Conservation (phyloP, 176 grass and related monocot genomes). For the Triticum timopheevii region DNA sequence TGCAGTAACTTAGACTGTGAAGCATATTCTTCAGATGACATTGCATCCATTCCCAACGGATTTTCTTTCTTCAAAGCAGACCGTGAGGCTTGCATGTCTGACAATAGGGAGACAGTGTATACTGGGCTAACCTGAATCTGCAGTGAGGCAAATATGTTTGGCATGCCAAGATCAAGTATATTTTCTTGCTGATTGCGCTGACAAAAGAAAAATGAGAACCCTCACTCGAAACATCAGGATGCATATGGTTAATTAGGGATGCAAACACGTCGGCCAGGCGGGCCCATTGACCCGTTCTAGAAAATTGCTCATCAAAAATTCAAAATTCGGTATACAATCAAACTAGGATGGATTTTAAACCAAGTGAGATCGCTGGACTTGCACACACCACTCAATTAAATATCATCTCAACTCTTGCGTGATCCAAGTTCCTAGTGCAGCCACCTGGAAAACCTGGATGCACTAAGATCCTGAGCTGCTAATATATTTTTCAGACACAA, state of each 20-base stretch:
- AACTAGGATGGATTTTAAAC: background rate
- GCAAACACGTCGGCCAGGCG: background rate
- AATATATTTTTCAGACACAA: background rate
- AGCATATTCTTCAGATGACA: conserved; percentile 41
- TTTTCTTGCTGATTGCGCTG: background rate
- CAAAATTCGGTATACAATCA: background rate
- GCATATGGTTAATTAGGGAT: background rate
- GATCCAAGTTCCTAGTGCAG: background rate
- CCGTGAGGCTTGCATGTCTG: conserved; percentile 16
- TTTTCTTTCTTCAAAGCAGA: conserved; percentile 23
- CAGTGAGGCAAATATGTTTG: conserved; percentile 2
- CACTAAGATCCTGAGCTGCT: background rate
- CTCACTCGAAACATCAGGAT: background rate
- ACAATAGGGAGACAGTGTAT: background rate
- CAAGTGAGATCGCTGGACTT: background rate
- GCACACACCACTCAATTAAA: background rate
- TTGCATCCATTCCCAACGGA: conserved; percentile 33
- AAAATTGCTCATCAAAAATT: background rate
- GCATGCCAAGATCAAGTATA: background rate
- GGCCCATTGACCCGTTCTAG: background rate
- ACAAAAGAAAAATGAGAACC: background rate
- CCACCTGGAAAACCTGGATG: background rate
- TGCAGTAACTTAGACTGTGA: conserved; percentile 50
- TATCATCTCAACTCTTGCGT: background rate
- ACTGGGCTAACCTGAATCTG: conserved; percentile 2